Evolutionary conservation across 2,329 filamentous ascomycete species (phyloP).

Genomic region (Cladophialophora immunda): DNA sequence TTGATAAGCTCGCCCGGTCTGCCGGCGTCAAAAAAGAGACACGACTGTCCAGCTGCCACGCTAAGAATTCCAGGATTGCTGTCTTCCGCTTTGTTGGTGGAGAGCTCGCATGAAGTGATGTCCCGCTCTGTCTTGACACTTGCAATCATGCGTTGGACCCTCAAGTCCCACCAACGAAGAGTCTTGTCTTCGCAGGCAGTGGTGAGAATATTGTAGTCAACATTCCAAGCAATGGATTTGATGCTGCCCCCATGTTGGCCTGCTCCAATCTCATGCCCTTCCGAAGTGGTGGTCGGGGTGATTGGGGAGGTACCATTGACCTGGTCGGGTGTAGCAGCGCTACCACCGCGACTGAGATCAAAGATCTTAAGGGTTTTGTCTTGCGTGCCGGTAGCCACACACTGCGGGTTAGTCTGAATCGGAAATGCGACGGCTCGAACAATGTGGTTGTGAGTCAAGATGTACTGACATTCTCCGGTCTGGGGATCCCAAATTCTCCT

Average conservation of each 20-base stretch:
- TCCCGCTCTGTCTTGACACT: conserved; percentile 82
- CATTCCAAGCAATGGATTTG: conserved; percentile 95
- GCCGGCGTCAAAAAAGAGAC: conserved; percentile 87
- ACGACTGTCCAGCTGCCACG: conserved; percentile 91
- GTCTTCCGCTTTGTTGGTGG: conserved; percentile 68
- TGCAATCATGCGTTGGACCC: conserved; percentile 76
- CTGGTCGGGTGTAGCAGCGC: conserved; percentile 54
- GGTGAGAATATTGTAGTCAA: conserved; percentile 84
- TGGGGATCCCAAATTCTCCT: conserved; percentile 98
- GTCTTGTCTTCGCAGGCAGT: conserved; percentile 92
- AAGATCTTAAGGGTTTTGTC: conserved; percentile 98
- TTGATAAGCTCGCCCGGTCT: conserved; percentile 77
- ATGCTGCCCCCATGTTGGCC: conserved; percentile 86
- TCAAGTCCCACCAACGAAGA: conserved; percentile 92
- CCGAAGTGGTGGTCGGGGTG: conserved; percentile 48
- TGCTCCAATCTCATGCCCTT: conserved; percentile 76
- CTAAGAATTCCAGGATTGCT: conserved; percentile 79
- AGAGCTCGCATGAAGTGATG: conserved; percentile 92
- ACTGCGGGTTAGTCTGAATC: conserved; percentile 76
- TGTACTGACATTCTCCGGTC: conserved; percentile 86
- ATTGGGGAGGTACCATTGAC: conserved; percentile 49
- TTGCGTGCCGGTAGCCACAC: conserved; percentile 90
- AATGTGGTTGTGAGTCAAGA: conserved; percentile 91
- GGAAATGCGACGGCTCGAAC: conserved; percentile 93
- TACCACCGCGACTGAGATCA: conserved; percentile 67